Conservation (phyloP, 805 yeast genomes). For the Kluyveromyces nonfermentans region DNA sequence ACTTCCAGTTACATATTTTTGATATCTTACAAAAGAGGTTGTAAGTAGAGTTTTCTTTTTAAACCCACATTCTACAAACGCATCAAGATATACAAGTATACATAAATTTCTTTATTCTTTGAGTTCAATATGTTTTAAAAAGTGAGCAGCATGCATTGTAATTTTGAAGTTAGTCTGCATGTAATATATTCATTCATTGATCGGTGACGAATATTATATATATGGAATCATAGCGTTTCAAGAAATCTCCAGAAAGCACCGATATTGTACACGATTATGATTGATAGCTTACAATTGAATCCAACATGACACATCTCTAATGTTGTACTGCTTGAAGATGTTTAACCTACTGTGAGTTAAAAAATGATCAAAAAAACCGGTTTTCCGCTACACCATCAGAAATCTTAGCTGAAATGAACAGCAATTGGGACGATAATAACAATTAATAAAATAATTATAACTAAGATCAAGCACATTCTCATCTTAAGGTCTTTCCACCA, state of each 20-base stretch:
- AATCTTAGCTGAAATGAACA: constrained; percentile 56
- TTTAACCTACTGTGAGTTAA: not conserved
- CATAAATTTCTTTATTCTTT: not conserved
- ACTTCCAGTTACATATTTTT: not conserved
- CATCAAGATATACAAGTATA: not conserved
- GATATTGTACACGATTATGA: not conserved
- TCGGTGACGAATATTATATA: not conserved
- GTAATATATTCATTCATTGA: not conserved
- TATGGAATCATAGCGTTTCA: not conserved
- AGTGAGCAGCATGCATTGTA: not conserved
- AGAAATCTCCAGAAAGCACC: not conserved
- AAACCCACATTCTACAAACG: not conserved
- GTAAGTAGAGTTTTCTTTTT: no score
- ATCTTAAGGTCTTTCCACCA: constrained; percentile 98
- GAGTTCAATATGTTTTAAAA: not conserved
- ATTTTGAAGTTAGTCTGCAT: not conserved
- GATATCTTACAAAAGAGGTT: no score
- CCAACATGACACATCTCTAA: not conserved
- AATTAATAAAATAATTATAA: constrained; percentile 70
- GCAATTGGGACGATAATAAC: constrained; percentile 90
- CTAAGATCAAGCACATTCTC: constrained; percentile 80
- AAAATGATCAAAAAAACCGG: not conserved
- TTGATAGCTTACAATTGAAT: not conserved
- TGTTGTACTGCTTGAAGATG: not conserved
- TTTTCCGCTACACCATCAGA: not conserved